Evolutionary conservation across 768 basidiomycete genomes (phyloP), one percentile per base, ranked within the genome.

Genomic region (Pleurotus ostreatus): DNA sequence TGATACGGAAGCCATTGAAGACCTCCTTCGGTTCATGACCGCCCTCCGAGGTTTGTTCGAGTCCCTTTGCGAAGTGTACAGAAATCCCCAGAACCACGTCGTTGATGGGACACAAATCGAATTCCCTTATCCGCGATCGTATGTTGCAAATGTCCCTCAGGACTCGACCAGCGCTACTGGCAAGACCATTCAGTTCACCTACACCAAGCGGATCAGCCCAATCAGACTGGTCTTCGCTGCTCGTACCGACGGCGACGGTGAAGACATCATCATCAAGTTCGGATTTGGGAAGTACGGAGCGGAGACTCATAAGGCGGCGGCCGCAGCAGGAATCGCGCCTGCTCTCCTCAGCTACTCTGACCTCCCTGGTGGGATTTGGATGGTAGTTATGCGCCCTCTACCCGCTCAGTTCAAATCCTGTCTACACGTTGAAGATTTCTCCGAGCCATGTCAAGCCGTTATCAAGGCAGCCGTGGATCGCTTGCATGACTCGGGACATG

Each of bases 331-430:
- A 11, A 43, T 55, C 16, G 34, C 53, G 4, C 53, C 40, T 5
- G 8, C 38, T 5, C n/a, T 55, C 1, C 38, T 55, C 25, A 43
- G 38, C 23, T 49, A 55, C 15, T 37, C 40, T 9, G 9, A 41
- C 38, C 53, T 55, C 1, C 53, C 53, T 20, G 53, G 53, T 5
- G 23, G 25, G 38, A 41, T 38, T 37, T 55, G 22, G n/a, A 55
- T 55, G 53, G 18, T 55, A 23, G 40, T 55, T 5, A 55, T 55
- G 53, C 20, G 20, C n/a, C 39, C 43, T 30, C 22, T 55, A 7
- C 39, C 40, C 40, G 15, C 40, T 2, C 12, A 18, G 15, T 55
- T 38, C 38, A 22, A 20, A 20, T 43, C 53, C 25, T 45, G 38
- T n/a, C 11, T 8, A 5, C 15, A 55, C 43, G n/a, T 44, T 7